These are phyloP conservation scores for Lodderomyces jiufengensis DNA, from an alignment of 1,139 yeast genomes.

Conservation along the genomic window DNA sequence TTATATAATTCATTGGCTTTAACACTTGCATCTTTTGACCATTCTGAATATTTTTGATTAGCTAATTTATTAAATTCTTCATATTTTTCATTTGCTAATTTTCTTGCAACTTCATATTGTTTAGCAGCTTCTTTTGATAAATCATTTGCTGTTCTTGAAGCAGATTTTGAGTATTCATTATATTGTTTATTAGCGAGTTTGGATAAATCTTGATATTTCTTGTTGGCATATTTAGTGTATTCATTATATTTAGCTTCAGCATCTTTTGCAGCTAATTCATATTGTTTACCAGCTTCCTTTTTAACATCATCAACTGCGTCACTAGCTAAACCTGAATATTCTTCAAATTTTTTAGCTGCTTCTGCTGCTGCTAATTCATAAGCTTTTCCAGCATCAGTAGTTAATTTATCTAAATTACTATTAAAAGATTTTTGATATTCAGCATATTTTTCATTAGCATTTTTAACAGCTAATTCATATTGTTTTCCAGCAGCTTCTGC, in stretches of 20 bases:
- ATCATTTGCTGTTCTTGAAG: slow-evolving; percentile 3
- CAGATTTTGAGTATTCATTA: slow-evolving; percentile 4
- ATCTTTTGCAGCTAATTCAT: slow-evolving; percentile 6
- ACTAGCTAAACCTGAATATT: slow-evolving; percentile 1
- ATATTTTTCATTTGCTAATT: slow-evolving; percentile 7
- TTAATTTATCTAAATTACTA: slow-evolving; percentile 2
- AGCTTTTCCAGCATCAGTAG: slow-evolving; percentile 4
- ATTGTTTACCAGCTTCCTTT: slow-evolving; percentile 5
- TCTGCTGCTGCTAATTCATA: slow-evolving; percentile 9
- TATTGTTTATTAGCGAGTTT: slow-evolving; percentile 3
- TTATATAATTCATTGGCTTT: slow-evolving; percentile 8
- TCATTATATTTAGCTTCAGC: slow-evolving; percentile 4
- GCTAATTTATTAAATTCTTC: slow-evolving; percentile 9
- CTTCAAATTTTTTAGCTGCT: slow-evolving; percentile 6
- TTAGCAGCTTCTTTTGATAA: slow-evolving; percentile 6
- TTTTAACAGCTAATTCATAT: slow-evolving; percentile 11
- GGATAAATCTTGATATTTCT: slow-evolving; percentile 4
- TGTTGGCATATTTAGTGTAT: slow-evolving; percentile 7
- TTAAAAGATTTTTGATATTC: slow-evolving; percentile 10
- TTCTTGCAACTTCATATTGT: slow-evolving; percentile 7
- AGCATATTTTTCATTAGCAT: slow-evolving; percentile 8
- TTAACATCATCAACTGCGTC: slow-evolving; percentile 2
- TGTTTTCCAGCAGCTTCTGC: slow-evolving; percentile 10
- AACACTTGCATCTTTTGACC: slow-evolving; percentile 4
- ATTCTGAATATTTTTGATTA: slow-evolving; percentile 4